Percentiles rank a stretch among this genome's conserved stretches.
These are phyloP conservation scores for Penicillium antarcticum DNA, from an alignment of 495 filamentous ascomycete genomes.

Conservation along the genomic window DNA sequence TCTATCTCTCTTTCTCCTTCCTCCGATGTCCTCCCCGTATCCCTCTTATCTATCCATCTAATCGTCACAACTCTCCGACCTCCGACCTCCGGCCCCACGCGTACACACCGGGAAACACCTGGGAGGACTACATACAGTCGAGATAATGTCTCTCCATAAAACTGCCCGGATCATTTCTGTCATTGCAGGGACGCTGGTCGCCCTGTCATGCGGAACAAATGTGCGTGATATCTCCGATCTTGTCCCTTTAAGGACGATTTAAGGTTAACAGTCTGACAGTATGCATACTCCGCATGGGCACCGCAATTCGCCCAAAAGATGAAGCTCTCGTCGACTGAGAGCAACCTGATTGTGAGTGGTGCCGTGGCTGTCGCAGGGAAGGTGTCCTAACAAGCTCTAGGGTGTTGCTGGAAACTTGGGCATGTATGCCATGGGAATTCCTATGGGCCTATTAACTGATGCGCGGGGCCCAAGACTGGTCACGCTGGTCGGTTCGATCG, in stretches of 20 bases:
- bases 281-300: constrained; percentile 98
- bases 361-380: not conserved
- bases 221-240: constrained; percentile 45
- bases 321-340: constrained; percentile 82
- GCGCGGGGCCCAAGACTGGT: constrained; percentile 73
- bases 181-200: constrained; percentile 79
- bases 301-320: constrained; percentile 88
- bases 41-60: constrained; percentile 3
- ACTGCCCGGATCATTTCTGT: constrained; percentile 66
- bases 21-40: constrained; percentile 13
- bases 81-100: not conserved
- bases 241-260: not conserved
- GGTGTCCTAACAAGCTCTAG: constrained; percentile 35
- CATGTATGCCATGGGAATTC: constrained; percentile 91
- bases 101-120: not conserved
- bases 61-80: constrained; percentile 2
- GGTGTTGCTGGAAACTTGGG: constrained; percentile 90
- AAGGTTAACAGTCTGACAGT: constrained; percentile 50
- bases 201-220: constrained; percentile 90
- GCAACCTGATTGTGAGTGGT: constrained; percentile 75
- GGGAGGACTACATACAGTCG: constrained; percentile 1
- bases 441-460: constrained; percentile 85
- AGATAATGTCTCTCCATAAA: constrained; percentile 29
- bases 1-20: constrained; percentile 3
- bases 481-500: constrained; percentile 67